These are phyloP conservation scores for Podila minutissima DNA, from an alignment of 192 early-diverging fungal genomes.

Conservation along the genomic window DNA sequence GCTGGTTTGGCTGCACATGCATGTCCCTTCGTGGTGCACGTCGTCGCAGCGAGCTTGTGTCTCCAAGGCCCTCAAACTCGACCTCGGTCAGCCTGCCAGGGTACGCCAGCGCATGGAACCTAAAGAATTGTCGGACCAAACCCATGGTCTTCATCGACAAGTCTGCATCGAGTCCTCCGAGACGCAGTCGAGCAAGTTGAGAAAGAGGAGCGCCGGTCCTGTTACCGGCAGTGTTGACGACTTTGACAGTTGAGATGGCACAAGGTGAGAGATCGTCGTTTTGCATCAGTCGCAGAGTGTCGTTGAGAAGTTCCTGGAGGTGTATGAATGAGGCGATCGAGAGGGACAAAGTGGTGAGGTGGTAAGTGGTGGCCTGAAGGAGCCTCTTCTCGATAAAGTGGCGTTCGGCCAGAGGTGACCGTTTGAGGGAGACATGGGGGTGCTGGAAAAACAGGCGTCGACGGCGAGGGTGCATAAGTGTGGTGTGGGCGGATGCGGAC, in stretches of 20 bases:
- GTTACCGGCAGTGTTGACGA: constrained; percentile 10
- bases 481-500: neutral
- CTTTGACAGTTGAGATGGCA: too few species aligned
- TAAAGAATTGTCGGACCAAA: constrained; percentile 18
- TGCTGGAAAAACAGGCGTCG: neutral
- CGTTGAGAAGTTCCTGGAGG: constrained; percentile 12
- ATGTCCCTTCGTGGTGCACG: neutral
- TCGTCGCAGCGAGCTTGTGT: constrained; percentile 8
- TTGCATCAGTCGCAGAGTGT: too few species aligned
- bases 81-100: constrained; percentile 11
- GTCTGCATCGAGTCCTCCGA: constrained; percentile 24
- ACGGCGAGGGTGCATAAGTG: neutral
- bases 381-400: constrained; percentile 16
- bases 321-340: constrained; percentile 16
- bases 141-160: constrained; percentile 9
- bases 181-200: constrained; percentile 10
- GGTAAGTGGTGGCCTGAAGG: constrained; percentile 10
- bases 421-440: neutral
- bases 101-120: constrained; percentile 11
- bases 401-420: constrained; percentile 4
- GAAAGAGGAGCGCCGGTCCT: constrained; percentile 19
- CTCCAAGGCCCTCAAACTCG: constrained; percentile 20
- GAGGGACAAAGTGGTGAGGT: constrained; percentile 26
- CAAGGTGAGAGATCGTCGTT: too few species aligned
- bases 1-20: constrained; percentile 1